Evolutionary conservation across 2,329 filamentous ascomycete genomes (phyloP), one percentile per base, ranked within the genome.

Genomic region (Fusarium xyrophilum): DNA sequence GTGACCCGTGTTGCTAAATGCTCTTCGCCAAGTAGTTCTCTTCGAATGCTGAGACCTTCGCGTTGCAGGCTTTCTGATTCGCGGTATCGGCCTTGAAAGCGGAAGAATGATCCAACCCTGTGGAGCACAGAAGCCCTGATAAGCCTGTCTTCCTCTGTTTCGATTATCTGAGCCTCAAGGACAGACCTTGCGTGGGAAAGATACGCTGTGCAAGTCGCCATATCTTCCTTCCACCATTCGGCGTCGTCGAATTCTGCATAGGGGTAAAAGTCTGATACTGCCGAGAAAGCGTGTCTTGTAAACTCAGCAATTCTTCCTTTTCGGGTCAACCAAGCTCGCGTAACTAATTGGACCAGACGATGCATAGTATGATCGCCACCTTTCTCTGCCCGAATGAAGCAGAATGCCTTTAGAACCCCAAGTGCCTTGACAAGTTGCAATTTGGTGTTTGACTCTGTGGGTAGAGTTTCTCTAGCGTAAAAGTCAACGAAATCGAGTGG

Each of bases 331-430:
- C 78, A 79, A 36, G 71, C 75, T 7, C 62, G 71, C 0, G 76
- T 78, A 0, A 76, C 74, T 9, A 80, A 47, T 15, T 80, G 78
- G 1, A 80, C 70, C 0, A 80, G 75, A 2, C 76, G 74, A 51
- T 80, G 78, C 71, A 80, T 76, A 12, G 75, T 58, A 6, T 76
- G 57, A 9, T 39, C 52, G 0, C 67, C 40, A 1, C 36, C 56
- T 2, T 63, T 69, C 21, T 65, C 69, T 35, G 71, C 65, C 0
- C 51, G 57, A 0, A 77, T 47, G 28, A 78, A 75, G 12, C 74
- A 77, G 21, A 77, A 79, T 3, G 76, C 76, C 27, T 75, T 77
- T 0, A 79, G 65, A 0, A 68, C 3, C 0, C 66, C 66, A 4
- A 68, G 28, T 0, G 56, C 47, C 5, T 69, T 68, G 0, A 69